phyloP scores from a whole-genome alignment of 2,329 filamentous ascomycete species.

The Sclerotinia subarctica region DNA sequence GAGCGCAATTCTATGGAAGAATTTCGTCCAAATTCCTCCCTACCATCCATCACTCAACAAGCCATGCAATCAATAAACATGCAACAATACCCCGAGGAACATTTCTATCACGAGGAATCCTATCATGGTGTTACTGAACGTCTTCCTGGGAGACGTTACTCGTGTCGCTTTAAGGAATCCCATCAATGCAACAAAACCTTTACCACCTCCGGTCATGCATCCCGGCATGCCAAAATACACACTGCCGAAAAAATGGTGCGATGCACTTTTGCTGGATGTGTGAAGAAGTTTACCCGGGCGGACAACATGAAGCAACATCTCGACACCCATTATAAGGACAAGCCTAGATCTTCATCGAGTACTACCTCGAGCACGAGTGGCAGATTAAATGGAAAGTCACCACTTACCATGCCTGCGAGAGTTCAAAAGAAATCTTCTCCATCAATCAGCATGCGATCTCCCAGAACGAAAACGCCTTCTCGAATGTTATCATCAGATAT shows the following conservation, averaged over 20 bases:
- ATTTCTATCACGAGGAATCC: slow-evolving; percentile 24
- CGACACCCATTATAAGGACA: slow-evolving; percentile 68
- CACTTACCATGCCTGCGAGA: slow-evolving; percentile 3
- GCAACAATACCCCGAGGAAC: slow-evolving; percentile 26
- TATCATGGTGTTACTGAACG: slow-evolving; percentile 22
- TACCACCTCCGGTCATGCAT: slow-evolving; percentile 81
- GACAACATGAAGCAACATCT: slow-evolving; percentile 89
- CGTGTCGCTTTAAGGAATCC: slow-evolving; percentile 68
- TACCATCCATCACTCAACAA: not conserved
- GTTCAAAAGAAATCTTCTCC: slow-evolving; percentile 13
- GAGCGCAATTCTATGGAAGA: not conserved
- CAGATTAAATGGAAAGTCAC: slow-evolving; percentile 9
- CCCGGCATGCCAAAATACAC: slow-evolving; percentile 80
- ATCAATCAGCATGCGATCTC: slow-evolving; percentile 1
- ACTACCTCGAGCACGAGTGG: not conserved
- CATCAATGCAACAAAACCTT: slow-evolving; percentile 76
- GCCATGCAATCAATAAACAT: not conserved
- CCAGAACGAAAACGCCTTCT: not conserved
- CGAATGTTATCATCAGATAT: not conserved
- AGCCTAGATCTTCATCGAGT: slow-evolving; percentile 13
- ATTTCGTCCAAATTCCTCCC: not conserved
- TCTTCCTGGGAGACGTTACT: slow-evolving; percentile 58
- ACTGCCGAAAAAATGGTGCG: slow-evolving; percentile 74
- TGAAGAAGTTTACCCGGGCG: slow-evolving; percentile 76
- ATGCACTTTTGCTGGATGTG: slow-evolving; percentile 65